Evolutionary conservation across 2,329 filamentous ascomycete species (phyloP), one percentile per base, ranked within the genome.

Genomic region (Diaporthe caulivora): DNA sequence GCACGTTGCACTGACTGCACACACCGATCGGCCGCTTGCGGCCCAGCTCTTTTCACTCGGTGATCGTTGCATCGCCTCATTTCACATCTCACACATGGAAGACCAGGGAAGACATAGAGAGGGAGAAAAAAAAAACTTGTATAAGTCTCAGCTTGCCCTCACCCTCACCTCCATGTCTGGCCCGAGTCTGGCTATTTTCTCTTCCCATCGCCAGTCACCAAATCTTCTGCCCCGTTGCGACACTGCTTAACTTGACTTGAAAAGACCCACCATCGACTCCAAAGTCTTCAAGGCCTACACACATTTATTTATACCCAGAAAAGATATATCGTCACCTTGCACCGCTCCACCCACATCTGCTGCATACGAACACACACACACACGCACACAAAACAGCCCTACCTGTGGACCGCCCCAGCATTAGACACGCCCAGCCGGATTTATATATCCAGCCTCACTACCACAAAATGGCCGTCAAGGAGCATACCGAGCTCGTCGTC

Each of bases 401-500:
- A 18, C 49, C 34, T 26, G 49, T 53, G 49, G 49, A 53, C 49
- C 24, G 49, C 2, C 8, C 47, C 49, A n/a, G 44, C 42, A 51
- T 21, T 29, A 37, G 53, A 34, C 26, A 18, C 34, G 17, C 37
- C 37, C 18, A 4, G 49, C n/a, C 37, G 13, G 40, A 15, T 47
- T 29, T 18, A 31, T 34, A 37, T 37, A 44, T 18, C 24, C 40
- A 31, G n/a, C 21, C 58, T 9, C 42, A 31, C 2, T 21, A 18
- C 26, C 53, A 73, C 58, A 75, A 67, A 4, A 87, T 87, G 86
- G 81, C 82, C 77, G 78, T 83, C 80, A 82, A 83, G 77, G 84
- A 85, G 71, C 79, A 81, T 76, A 80, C 84, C 75, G 82, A 83
- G 72, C 85, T 87, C 72, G 84, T 87, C 81, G 83, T 86, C 81